These are phyloP conservation scores for Cladosporium sp. DNA, from an alignment of 2,329 filamentous ascomycete genomes.

Conservation along the genomic window DNA sequence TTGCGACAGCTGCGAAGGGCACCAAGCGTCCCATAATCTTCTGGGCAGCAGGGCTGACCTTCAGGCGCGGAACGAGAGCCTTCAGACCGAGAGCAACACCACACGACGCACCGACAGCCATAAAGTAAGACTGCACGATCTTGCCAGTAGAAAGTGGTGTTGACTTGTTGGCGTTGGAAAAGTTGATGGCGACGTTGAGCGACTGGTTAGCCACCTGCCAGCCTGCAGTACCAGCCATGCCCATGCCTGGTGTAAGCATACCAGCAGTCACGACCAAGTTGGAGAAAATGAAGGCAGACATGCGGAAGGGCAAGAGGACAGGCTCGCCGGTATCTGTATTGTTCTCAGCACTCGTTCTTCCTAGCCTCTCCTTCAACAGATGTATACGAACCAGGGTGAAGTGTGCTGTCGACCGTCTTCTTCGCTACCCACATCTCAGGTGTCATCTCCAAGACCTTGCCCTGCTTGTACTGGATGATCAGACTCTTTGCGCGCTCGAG, in stretches of 20 bases:
- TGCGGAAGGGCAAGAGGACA: slow-evolving; percentile 92
- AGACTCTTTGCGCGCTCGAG: slow-evolving; percentile 84
- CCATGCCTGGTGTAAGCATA: slow-evolving; percentile 89
- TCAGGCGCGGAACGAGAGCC: slow-evolving; percentile 78
- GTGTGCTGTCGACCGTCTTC: slow-evolving; percentile 93
- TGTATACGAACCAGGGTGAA: slow-evolving; percentile 76
- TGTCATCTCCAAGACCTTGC: slow-evolving; percentile 76
- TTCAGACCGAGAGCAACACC: slow-evolving; percentile 92
- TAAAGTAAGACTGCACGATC: slow-evolving; percentile 83
- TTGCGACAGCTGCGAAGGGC: slow-evolving; percentile 92
- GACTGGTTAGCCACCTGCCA: slow-evolving; percentile 98
- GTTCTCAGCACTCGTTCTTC: not conserved
- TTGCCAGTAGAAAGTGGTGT: slow-evolving; percentile 79
- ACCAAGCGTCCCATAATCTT: slow-evolving; percentile 82
- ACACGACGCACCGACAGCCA: slow-evolving; percentile 91
- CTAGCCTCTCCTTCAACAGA: not conserved
- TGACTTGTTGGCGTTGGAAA: slow-evolving; percentile 96
- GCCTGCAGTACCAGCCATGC: slow-evolving; percentile 80
- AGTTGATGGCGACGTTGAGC: slow-evolving; percentile 97
- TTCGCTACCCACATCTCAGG: slow-evolving; percentile 92
- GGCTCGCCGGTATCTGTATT: slow-evolving; percentile 80
- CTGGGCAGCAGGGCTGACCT: slow-evolving; percentile 71
- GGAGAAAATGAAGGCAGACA: slow-evolving; percentile 92
- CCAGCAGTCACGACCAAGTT: slow-evolving; percentile 94
- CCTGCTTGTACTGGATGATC: slow-evolving; percentile 82